Evolutionary conservation across 345 rosid genomes (phyloP), one percentile per base, ranked within the genome.

Genomic region (Lepidium sativum): DNA sequence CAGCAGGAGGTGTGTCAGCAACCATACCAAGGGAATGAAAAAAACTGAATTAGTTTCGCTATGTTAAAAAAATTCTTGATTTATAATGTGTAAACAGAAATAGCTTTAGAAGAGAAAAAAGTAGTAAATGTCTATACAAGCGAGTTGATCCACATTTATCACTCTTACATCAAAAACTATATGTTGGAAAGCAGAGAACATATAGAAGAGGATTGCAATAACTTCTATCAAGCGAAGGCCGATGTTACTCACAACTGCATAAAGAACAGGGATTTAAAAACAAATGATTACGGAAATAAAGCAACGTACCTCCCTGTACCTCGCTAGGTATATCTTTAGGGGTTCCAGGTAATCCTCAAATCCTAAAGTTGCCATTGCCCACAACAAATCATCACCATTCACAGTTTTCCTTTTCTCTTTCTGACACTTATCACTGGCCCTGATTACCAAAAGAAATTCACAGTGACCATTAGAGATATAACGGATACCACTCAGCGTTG

Each of bases 341-440:
- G 86, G 87, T 42, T 81, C 89, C 20, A 86, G 75, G 39, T 84
- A 86, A 68, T 84, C 87, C 63, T 86, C 89, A 75, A 86, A 86
- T 8, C 89, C 94, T 40, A 86, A 61, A 0, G 94, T 84, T 2
- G 89, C 82, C 94, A 86, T 86, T 18, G 94, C 94, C 94, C 94
- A 84, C 44, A 86, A 60, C 76, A 86, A 61, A 78, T 86, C 94
- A 75, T 86, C 87, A 54, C 94, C 94, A 72, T 86, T 82, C 56
- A 84, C 80, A 14, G 89, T 86, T 79, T 86, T 86, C 61, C 94
- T 71, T 75, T 86, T 86, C 80, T 86, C 90, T 55, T 77, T 80
- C 70, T 81, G 86, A 51, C 95, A 84, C 80, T 81, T 81, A 72
- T 84, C 83, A 65, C 87, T 80, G 4, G 94, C 92, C 82, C 91